phyloP scores from a whole-genome alignment of 805 yeast species.

The Barnettozyma wickerhamii region DNA sequence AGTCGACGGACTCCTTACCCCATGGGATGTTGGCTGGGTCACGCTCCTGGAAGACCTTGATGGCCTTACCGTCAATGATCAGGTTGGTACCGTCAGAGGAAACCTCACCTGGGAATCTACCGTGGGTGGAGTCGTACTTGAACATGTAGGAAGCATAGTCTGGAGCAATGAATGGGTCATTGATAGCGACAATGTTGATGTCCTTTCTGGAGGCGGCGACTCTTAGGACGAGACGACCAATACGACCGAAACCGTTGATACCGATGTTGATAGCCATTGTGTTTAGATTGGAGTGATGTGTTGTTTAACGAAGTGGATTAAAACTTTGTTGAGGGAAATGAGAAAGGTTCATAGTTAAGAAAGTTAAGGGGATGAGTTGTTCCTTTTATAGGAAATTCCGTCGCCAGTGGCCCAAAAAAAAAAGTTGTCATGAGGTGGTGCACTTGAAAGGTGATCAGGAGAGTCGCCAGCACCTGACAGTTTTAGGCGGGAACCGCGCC shows the following conservation, averaged over 20 bases:
- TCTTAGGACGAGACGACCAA: conserved; percentile 66
- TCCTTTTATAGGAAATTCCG: background rate
- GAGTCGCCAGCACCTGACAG: background rate
- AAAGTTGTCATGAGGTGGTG: conserved; percentile 8
- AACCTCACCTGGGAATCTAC: conserved; percentile 57
- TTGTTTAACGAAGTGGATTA: no score
- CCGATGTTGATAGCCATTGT: conserved; percentile 53
- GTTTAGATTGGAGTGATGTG: background rate
- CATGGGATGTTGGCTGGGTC: conserved; percentile 68
- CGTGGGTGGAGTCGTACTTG: conserved; percentile 73
- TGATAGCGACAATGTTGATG: conserved; percentile 59
- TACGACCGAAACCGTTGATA: conserved; percentile 73
- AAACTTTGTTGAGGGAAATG: no score
- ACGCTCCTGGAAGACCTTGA: conserved; percentile 55
- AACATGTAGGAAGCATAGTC: conserved; percentile 73
- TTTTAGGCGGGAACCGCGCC: no score
- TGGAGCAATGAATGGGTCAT: conserved; percentile 64
- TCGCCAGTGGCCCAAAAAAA: background rate
- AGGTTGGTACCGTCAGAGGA: conserved; percentile 46
- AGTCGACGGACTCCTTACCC: conserved; percentile 59
- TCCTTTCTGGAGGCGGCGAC: conserved; percentile 49
- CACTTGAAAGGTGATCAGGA: conserved; percentile 2
- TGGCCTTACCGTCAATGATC: conserved; percentile 47
- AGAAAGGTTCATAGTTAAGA: no score
- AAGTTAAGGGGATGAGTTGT: background rate